Evolutionary conservation across 306 rosid species (phyloP).

Genomic region (Acacia crassicarpa): DNA sequence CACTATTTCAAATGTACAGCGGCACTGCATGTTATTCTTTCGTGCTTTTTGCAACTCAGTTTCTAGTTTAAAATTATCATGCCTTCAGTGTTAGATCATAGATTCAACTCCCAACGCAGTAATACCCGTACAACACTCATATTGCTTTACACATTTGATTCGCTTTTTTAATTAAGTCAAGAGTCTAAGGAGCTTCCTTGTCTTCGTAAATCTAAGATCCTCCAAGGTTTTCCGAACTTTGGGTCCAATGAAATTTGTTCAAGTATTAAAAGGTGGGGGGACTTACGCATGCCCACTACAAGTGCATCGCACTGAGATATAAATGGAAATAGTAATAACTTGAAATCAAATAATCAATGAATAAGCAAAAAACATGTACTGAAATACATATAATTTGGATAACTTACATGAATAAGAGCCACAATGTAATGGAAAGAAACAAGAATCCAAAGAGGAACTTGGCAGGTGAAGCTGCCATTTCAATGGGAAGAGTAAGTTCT

Average conservation of each 20-base stretch:
- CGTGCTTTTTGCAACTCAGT: background rate
- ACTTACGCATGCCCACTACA: background rate
- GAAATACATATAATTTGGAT: background rate
- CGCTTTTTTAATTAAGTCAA: background rate
- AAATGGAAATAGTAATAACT: background rate
- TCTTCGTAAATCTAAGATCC: background rate
- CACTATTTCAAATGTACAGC: background rate
- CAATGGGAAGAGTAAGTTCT: background rate
- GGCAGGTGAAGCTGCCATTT: slow-evolving; percentile 90
- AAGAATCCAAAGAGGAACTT: slow-evolving; percentile 80
- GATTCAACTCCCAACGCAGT: background rate
- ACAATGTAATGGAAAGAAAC: slow-evolving; percentile 69
- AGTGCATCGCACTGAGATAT: background rate
- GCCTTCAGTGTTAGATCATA: background rate
- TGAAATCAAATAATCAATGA: background rate
- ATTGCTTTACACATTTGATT: slow-evolving; percentile 5
- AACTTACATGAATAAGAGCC: slow-evolving; percentile 85
- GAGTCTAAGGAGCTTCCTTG: background rate
- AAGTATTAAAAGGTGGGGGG: background rate
- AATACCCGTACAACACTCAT: background rate
- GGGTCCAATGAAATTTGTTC: background rate
- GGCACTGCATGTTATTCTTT: background rate
- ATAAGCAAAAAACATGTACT: slow-evolving; percentile 11
- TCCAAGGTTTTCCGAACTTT: slow-evolving; percentile 1
- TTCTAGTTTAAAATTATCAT: background rate